Conservation (phyloP, 2,329 filamentous ascomycete species). For the Cladosporium cucumerinum region DNA sequence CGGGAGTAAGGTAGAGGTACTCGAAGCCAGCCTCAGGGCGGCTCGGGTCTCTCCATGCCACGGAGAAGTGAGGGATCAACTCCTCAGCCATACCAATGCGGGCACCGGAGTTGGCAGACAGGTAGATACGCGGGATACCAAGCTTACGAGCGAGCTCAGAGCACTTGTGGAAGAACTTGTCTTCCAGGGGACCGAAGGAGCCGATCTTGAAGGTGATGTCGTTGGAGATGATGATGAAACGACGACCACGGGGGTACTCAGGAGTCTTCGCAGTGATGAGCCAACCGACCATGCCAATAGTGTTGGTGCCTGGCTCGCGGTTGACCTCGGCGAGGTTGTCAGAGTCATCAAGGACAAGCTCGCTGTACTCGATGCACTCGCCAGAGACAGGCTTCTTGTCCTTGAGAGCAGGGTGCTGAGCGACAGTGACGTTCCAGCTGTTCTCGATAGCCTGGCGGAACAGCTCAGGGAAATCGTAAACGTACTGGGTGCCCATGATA, state of each 20-base stretch:
- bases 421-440: conserved; percentile 75
- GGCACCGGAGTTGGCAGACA: conserved; percentile 98
- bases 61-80: conserved; percentile 93
- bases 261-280: conserved; percentile 90
- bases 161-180: conserved; percentile 99
- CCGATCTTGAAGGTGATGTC: conserved; percentile 99
- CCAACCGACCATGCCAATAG: conserved; percentile 98
- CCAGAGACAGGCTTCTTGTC: conserved; percentile 80
- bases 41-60: conserved; percentile 84
- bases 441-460: conserved; percentile 98
- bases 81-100: conserved; percentile 96
- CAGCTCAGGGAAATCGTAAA: conserved; percentile 98
- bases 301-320: conserved; percentile 92
- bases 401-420: conserved; percentile 68
- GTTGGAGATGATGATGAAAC: conserved; percentile 96
- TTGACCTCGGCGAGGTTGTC: conserved; percentile 91
- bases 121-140: conserved; percentile 93
- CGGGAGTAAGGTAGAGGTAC: conserved; percentile 89
- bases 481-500: conserved; percentile 97
- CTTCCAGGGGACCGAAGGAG: conserved; percentile 93
- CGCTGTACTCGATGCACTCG: conserved; percentile 89
- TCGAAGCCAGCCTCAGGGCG: conserved; percentile 90
- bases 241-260: conserved; percentile 87
- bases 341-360: conserved; percentile 90
- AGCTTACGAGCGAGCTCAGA: conserved; percentile 91